phyloP scores from a whole-genome alignment of 306 rosid species.

The Astragalus glycyphyllos region DNA sequence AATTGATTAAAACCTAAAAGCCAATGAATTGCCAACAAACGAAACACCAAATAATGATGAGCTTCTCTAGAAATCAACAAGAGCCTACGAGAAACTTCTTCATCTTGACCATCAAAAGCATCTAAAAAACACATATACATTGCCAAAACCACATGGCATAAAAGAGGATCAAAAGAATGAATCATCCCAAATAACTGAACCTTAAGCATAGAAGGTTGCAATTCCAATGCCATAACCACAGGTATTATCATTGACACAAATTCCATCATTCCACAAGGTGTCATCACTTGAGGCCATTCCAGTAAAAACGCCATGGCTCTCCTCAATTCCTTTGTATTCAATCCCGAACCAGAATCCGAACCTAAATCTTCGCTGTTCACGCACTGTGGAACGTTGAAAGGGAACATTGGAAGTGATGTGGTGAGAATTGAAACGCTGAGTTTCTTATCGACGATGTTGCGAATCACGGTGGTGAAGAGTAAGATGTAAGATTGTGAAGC shows the following conservation, averaged over 20 bases:
- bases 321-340: conserved; percentile 82
- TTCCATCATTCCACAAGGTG: conserved; percentile 87
- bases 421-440: conserved; percentile 67
- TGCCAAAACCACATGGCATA: conserved; percentile 80
- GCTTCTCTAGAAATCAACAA: conserved; percentile 72
- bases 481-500: conserved; percentile 80
- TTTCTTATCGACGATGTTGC: conserved; percentile 57
- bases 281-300: conserved; percentile 87
- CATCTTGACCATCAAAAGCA: conserved; percentile 85
- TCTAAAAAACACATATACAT: conserved; percentile 74
- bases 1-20: conserved; percentile 75
- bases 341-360: conserved; percentile 25
- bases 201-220: conserved; percentile 89
- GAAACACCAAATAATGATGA: conserved; percentile 77
- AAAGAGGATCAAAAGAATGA: conserved; percentile 79
- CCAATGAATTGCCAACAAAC: conserved; percentile 89
- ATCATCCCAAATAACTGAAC: conserved; percentile 92
- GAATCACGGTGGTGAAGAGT: conserved; percentile 68
- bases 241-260: conserved; percentile 75
- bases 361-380: conserved; percentile 30
- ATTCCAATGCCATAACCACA: conserved; percentile 74
- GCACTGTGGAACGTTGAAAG: conserved; percentile 68
- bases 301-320: conserved; percentile 85
- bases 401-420: conserved; percentile 67
- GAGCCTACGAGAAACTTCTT: conserved; percentile 65